A percentile compares a stretch with the other conserved stretches of the same genome.
Conservation (phyloP, 768 basidiomycete genomes). For the Dentipellis sp. region DNA sequence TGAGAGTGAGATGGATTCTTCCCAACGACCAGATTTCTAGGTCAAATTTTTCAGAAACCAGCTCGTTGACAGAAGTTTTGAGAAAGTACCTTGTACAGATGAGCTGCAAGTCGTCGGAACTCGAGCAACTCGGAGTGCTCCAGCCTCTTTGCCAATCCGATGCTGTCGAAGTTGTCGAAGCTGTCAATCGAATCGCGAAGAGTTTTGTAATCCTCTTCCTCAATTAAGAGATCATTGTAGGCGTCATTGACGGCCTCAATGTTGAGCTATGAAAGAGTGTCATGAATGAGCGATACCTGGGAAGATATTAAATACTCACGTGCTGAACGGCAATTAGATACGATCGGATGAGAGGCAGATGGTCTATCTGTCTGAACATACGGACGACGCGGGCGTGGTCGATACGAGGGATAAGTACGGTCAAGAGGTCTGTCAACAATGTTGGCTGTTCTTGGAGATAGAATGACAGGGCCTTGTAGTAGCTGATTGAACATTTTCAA, state of each 20-base stretch:
- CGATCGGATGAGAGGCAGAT: slow-evolving; percentile 89
- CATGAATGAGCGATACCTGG: background rate
- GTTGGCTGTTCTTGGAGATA: slow-evolving; percentile 92
- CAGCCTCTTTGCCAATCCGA: slow-evolving; percentile 73
- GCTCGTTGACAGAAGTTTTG: background rate
- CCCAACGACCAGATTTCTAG: slow-evolving; percentile 93
- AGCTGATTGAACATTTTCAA: slow-evolving; percentile 34
- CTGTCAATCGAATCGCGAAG: slow-evolving; percentile 96
- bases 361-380: slow-evolving; percentile 91
- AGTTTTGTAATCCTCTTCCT: slow-evolving; percentile 98
- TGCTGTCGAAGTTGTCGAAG: slow-evolving; percentile 96
- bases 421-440: slow-evolving; percentile 86
- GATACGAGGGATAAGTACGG: slow-evolving; percentile 87
- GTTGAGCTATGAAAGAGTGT: slow-evolving; percentile 52
- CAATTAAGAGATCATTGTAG: slow-evolving; percentile 95
- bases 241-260: slow-evolving; percentile 97
- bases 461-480: slow-evolving; percentile 92
- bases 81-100: slow-evolving; percentile 72
- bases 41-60: background rate
- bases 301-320: slow-evolving; percentile 33
- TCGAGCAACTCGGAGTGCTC: slow-evolving; percentile 90
- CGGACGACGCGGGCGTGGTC: slow-evolving; percentile 94
- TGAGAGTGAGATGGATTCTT: slow-evolving; percentile 89
- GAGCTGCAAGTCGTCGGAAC: slow-evolving; percentile 90
- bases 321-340: slow-evolving; percentile 97